These are phyloP conservation scores for Globisporangium paddicum DNA, from an alignment of 352 stramenopile species.

Conservation along the genomic window DNA sequence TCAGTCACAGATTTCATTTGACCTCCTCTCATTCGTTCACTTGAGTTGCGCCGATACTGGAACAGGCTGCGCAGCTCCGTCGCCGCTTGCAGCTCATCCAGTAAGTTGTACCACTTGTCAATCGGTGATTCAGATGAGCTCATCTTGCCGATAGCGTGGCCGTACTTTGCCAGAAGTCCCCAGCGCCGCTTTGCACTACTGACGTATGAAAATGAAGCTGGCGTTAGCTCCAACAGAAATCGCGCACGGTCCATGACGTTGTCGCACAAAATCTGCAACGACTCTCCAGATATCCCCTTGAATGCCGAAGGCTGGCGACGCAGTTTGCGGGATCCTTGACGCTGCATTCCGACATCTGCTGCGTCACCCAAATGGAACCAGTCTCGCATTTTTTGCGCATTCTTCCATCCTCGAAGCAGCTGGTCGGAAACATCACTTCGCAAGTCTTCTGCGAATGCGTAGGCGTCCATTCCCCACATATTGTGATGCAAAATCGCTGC, in stretches of 20 bases:
- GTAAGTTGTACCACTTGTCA: constrained; percentile 76
- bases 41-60: constrained; percentile 72
- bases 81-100: constrained; percentile 73
- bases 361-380: constrained; percentile 85
- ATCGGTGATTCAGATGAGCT: constrained; percentile 43
- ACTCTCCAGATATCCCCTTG: constrained; percentile 68
- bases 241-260: constrained; percentile 67
- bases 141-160: constrained; percentile 45
- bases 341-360: constrained; percentile 43
- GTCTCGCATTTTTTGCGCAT: constrained; percentile 84
- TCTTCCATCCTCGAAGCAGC: constrained; percentile 71
- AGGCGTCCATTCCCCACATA: constrained; percentile 85
- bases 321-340: constrained; percentile 28
- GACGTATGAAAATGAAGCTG: constrained; percentile 72
- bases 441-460: constrained; percentile 54
- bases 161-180: constrained; percentile 70
- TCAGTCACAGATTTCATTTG: constrained; percentile 72
- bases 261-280: constrained; percentile 55
- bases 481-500: constrained; percentile 84
- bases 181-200: constrained; percentile 64
- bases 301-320: constrained; percentile 73
- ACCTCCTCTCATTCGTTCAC: constrained; percentile 43
- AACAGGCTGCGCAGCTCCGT: constrained; percentile 68
- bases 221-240: constrained; percentile 71
- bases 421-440: constrained; percentile 58